Evolutionary conservation across 768 basidiomycete species (phyloP).

Genomic region (Mycena maculata): DNA sequence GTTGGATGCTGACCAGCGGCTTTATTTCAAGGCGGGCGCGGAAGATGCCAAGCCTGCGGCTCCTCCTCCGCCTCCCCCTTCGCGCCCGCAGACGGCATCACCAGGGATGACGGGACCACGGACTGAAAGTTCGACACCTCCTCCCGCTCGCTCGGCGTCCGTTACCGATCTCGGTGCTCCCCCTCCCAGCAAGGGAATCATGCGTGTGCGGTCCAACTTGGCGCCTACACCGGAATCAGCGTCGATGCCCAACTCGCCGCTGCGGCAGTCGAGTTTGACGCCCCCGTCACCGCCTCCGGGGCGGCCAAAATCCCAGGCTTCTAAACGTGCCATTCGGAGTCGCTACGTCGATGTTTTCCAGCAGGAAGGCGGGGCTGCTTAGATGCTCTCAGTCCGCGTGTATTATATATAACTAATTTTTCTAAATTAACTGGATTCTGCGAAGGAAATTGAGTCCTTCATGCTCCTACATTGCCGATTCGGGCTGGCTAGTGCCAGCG

Average conservation of each 20-base stretch:
- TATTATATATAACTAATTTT: conserved; percentile 24
- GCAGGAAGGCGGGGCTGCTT: conserved; percentile 48
- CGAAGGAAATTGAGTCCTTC: background rate
- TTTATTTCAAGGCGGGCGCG: conserved; percentile 62
- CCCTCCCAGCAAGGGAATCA: conserved; percentile 61
- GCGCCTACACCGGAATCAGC: conserved; percentile 65
- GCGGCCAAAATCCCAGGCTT: conserved; percentile 67
- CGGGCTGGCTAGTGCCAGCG: no score
- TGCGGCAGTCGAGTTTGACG: conserved; percentile 54
- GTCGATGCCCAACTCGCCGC: conserved; percentile 54
- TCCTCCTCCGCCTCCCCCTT: conserved; percentile 77
- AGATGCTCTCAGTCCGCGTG: conserved; percentile 4
- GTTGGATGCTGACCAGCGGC: conserved; percentile 7
- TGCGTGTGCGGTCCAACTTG: conserved; percentile 75
- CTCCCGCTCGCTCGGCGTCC: conserved; percentile 64
- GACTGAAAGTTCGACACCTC: conserved; percentile 37
- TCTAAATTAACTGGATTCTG: conserved; percentile 20
- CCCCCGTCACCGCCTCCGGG: conserved; percentile 61
- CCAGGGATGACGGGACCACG: conserved; percentile 63
- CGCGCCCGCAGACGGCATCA: conserved; percentile 87
- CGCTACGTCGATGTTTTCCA: conserved; percentile 95
- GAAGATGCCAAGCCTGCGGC: conserved; percentile 67
- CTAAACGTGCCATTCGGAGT: conserved; percentile 82
- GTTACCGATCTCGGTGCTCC: conserved; percentile 70
- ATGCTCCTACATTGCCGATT: no score